A percentile compares a stretch with the other conserved stretches of the same genome.
Conservation (phyloP, 345 rosid genomes). For the Kernera saxatilis region DNA sequence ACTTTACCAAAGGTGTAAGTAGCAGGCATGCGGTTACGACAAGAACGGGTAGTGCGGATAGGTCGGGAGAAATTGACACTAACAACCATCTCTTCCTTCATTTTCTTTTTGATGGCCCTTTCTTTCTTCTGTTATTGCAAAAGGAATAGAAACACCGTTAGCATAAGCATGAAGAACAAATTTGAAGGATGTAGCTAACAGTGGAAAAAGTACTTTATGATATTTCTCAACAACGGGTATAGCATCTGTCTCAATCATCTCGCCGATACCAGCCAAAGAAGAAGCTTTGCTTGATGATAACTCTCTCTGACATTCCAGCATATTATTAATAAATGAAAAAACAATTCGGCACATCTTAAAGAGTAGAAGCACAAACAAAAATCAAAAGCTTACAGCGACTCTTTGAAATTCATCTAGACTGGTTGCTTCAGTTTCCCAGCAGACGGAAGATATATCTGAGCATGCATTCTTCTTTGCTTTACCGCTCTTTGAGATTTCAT, state of each 20-base stretch:
- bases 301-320: slow-evolving; percentile 46
- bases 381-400: slow-evolving; percentile 45
- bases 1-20: slow-evolving; percentile 68
- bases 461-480: slow-evolving; percentile 34
- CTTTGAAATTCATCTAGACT: slow-evolving; percentile 57
- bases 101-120: slow-evolving; percentile 47
- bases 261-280: slow-evolving; percentile 47
- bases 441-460: slow-evolving; percentile 26
- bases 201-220: slow-evolving; percentile 45
- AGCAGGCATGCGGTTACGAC: slow-evolving; percentile 55
- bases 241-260: slow-evolving; percentile 45
- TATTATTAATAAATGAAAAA: background rate
- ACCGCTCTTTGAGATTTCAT: slow-evolving; percentile 25
- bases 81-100: slow-evolving; percentile 50
- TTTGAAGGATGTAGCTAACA: background rate
- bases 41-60: slow-evolving; percentile 46
- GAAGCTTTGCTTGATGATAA: slow-evolving; percentile 50
- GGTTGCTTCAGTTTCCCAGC: slow-evolving; percentile 84
- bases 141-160: background rate
- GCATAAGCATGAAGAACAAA: background rate
- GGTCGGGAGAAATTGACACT: slow-evolving; percentile 30
- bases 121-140: slow-evolving; percentile 57
- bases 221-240: slow-evolving; percentile 57
- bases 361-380: slow-evolving; percentile 3
- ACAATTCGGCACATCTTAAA: background rate